Evolutionary conservation across 768 basidiomycete species (phyloP).

Genomic region (Astraeus odoratus): DNA sequence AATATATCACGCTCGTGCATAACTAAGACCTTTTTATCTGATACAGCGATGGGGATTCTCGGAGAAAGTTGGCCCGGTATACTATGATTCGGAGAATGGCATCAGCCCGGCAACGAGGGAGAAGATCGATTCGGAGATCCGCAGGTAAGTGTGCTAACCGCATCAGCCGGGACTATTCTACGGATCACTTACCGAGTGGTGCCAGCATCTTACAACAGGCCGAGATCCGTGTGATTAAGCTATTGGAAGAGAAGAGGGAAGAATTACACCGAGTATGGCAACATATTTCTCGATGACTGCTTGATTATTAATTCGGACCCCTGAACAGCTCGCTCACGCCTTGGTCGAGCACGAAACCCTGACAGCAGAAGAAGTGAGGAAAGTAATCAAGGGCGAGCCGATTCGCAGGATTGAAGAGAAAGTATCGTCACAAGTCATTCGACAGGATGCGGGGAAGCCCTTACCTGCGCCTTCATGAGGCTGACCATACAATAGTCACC

Average conservation of each 20-base stretch:
- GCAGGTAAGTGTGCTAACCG: conserved; percentile 45
- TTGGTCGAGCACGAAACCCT: conserved; percentile 95
- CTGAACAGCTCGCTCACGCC: conserved; percentile 72
- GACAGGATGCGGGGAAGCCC: conserved; percentile 2
- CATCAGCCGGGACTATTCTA: background rate
- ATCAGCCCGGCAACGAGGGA: conserved; percentile 73
- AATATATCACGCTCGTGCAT: background rate
- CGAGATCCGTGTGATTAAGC: conserved; percentile 54
- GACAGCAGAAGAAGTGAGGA: conserved; percentile 76
- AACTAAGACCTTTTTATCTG: background rate
- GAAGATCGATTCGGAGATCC: conserved; percentile 84
- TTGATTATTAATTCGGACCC: background rate
- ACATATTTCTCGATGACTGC: background rate
- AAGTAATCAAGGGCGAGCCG: conserved; percentile 77
- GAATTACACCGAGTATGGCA: conserved; percentile 67
- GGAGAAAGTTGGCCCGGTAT: conserved; percentile 73
- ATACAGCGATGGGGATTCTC: conserved; percentile 74
- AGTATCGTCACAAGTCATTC: conserved; percentile 42
- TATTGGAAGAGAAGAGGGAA: conserved; percentile 60
- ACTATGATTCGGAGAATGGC: conserved; percentile 66
- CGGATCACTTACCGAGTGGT: conserved; percentile 1
- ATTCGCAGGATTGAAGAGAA: conserved; percentile 67
- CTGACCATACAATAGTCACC: background rate
- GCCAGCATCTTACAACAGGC: conserved; percentile 59
- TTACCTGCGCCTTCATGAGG: conserved; percentile 9